These are phyloP conservation scores for Nicotiana rustica DNA, from an alignment of 305 asterid genomes.

Conservation along the genomic window DNA sequence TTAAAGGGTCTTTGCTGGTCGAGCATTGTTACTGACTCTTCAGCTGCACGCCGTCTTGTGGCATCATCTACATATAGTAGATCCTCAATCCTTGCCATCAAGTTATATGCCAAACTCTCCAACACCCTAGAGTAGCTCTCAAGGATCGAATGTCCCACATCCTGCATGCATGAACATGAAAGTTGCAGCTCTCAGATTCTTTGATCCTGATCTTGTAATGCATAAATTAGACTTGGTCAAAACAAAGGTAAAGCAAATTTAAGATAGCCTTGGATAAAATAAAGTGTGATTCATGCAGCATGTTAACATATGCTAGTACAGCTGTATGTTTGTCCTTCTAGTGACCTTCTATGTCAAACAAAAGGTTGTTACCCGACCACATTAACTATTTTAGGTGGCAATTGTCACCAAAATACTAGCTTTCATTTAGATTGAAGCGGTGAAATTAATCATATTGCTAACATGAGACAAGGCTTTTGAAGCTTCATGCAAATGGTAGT, in stretches of 20 bases:
- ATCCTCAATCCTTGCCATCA: constrained; percentile 87
- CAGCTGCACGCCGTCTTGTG: constrained; percentile 67
- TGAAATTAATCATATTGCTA: background rate
- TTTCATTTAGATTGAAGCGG: background rate
- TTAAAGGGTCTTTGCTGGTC: constrained; percentile 45
- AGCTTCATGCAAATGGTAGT: background rate
- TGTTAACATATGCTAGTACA: background rate
- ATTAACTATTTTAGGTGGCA: constrained; percentile 24
- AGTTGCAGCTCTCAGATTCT: background rate
- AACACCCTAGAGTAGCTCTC: constrained; percentile 95
- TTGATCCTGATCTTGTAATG: constrained; percentile 24
- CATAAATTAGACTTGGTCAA: background rate
- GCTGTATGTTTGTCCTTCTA: constrained; percentile 10
- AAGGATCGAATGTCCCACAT: constrained; percentile 89
- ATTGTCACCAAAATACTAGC: background rate
- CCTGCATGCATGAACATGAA: constrained; percentile 52
- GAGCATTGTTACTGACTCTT: constrained; percentile 49
- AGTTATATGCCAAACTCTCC: constrained; percentile 81
- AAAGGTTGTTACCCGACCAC: background rate
- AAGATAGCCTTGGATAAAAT: background rate
- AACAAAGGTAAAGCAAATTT: background rate
- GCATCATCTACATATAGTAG: constrained; percentile 83
- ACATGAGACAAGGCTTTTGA: background rate
- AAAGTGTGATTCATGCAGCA: constrained; percentile 6
- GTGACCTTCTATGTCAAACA: constrained; percentile 6